A percentile compares a stretch with the other conserved stretches of the same genome.
Conservation (phyloP, 1,139 yeast genomes). For the Protomyces arabidopsidicola region DNA sequence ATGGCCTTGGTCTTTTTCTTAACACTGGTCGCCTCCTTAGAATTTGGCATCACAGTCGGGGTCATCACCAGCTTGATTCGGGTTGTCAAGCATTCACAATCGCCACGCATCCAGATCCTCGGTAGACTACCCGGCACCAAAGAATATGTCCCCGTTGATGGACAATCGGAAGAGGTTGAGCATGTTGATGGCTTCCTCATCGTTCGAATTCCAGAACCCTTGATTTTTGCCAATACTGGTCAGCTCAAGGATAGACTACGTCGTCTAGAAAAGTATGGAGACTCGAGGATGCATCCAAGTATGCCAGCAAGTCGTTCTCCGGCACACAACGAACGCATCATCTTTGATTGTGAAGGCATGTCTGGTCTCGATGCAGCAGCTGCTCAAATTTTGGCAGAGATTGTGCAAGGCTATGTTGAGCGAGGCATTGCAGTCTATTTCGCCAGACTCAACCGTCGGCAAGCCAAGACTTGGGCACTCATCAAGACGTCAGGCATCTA, state of each 20-base stretch:
- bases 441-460: slow-evolving; percentile 11
- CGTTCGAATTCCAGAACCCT: slow-evolving; percentile 84
- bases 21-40: slow-evolving; percentile 78
- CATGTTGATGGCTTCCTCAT: slow-evolving; percentile 82
- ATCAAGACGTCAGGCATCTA: slow-evolving; percentile 14
- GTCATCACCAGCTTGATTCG: slow-evolving; percentile 71
- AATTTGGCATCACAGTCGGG: slow-evolving; percentile 84
- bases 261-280: slow-evolving; percentile 79
- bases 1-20: slow-evolving; percentile 66
- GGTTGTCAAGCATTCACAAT: slow-evolving; percentile 78
- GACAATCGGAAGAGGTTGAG: slow-evolving; percentile 46
- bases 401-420: slow-evolving; percentile 15
- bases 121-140: slow-evolving; percentile 77
- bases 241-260: slow-evolving; percentile 71
- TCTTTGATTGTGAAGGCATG: slow-evolving; percentile 25
- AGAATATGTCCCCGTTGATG: slow-evolving; percentile 40
- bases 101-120: slow-evolving; percentile 82
- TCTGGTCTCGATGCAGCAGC: slow-evolving; percentile 25
- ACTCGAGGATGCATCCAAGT: slow-evolving; percentile 70
- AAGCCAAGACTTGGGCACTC: slow-evolving; percentile 2
- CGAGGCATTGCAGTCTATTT: slow-evolving; percentile 22
- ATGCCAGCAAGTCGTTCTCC: slow-evolving; percentile 27
- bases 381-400: slow-evolving; percentile 21
- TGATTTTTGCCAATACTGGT: slow-evolving; percentile 84
- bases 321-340: slow-evolving; percentile 19